A percentile compares a stretch with the other conserved stretches of the same genome.
These are phyloP conservation scores for Termitomyces sp. DNA, from an alignment of 768 basidiomycete species.

Conservation along the genomic window DNA sequence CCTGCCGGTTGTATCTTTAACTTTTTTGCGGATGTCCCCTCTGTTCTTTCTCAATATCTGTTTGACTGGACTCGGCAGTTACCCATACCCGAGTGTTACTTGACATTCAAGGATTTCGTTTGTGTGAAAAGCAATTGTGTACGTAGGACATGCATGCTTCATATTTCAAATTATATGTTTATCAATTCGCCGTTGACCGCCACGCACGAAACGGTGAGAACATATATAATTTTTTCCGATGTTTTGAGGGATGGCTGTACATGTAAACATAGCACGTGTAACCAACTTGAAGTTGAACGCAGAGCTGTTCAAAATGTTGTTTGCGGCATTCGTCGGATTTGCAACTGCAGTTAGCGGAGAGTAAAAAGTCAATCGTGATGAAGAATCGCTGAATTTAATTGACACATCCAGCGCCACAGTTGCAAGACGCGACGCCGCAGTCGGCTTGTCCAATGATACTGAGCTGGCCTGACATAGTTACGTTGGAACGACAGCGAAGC, in stretches of 20 bases:
- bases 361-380: neutral
- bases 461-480: constrained; percentile 21
- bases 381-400: neutral
- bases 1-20: neutral
- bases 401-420: constrained; percentile 42
- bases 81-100: neutral
- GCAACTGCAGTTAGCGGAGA: constrained; percentile 46
- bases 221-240: neutral
- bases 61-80: neutral
- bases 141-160: too few species aligned
- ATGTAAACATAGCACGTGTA: neutral
- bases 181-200: neutral
- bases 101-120: too few species aligned
- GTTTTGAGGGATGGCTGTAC: neutral
- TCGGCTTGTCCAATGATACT: constrained; percentile 32
- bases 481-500: neutral
- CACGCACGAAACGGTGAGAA: neutral
- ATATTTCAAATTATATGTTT: neutral
- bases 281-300: neutral
- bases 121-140: too few species aligned
- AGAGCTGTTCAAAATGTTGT: constrained; percentile 49
- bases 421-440: constrained; percentile 46
- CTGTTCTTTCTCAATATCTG: neutral
- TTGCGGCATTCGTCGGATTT: constrained; percentile 53
- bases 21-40: neutral